phyloP scores from a whole-genome alignment of 495 filamentous ascomycete genomes.

The Neurospora sp. region DNA sequence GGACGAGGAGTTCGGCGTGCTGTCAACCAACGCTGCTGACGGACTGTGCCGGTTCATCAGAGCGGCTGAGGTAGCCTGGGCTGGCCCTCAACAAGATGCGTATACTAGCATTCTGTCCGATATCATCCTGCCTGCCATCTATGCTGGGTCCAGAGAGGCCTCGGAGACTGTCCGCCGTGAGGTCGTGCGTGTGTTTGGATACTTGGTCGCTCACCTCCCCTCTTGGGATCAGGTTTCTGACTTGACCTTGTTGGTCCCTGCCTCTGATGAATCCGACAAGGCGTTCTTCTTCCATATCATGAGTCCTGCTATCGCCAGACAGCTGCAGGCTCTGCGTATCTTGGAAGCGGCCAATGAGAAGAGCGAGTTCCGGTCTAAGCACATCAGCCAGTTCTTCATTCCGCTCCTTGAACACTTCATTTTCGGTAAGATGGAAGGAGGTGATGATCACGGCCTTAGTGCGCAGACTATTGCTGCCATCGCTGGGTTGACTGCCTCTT shows the following conservation, averaged over 20 bases:
- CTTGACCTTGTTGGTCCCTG: conserved; percentile 61
- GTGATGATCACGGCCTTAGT: conserved; percentile 71
- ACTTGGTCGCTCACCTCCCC: conserved; percentile 61
- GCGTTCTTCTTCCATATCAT: conserved; percentile 91
- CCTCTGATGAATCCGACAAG: conserved; percentile 63
- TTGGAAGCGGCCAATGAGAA: conserved; percentile 55
- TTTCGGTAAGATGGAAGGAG: conserved; percentile 66
- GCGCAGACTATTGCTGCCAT: conserved; percentile 73
- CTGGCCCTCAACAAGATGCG: conserved; percentile 24
- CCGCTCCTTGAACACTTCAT: conserved; percentile 91
- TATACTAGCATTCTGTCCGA: conserved; percentile 43
- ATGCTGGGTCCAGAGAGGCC: conserved; percentile 57
- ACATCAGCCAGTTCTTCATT: conserved; percentile 78
- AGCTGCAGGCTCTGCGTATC: conserved; percentile 70
- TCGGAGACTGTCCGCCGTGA: conserved; percentile 81
- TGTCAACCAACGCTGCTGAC: conserved; percentile 71
- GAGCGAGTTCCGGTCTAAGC: conserved; percentile 55
- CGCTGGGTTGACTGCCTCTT: conserved; percentile 55
- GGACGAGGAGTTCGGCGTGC: conserved; percentile 75
- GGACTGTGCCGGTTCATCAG: conserved; percentile 74
- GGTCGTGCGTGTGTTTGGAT: conserved; percentile 65
- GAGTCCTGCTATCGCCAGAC: conserved; percentile 81
- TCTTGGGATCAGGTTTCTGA: conserved; percentile 60
- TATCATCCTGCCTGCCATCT: conserved; percentile 64
- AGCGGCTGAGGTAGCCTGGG: conserved; percentile 25